Percentiles rank a stretch among this genome's conserved stretches.
Evolutionary conservation across 2,329 filamentous ascomycete species (phyloP).

Genomic region (Exophiala alcalophila): DNA sequence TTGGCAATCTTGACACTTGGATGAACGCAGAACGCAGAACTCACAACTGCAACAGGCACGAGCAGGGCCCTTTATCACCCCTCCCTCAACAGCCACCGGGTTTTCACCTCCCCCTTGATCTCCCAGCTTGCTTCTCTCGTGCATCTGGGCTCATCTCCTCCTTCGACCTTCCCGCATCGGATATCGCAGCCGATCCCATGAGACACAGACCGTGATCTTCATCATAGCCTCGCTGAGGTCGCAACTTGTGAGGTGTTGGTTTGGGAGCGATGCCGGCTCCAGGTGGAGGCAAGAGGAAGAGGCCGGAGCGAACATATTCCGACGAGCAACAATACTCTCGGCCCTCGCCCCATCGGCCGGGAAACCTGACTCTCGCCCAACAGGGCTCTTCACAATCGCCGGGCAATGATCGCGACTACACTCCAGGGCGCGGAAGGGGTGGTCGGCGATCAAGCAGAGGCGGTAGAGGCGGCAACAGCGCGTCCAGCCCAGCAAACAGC

Average conservation of each 20-base stretch:
- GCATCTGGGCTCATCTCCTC: no score
- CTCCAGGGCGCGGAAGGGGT: conserved; percentile 31
- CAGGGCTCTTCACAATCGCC: conserved; percentile 43
- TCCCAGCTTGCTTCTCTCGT: not conserved
- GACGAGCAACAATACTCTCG: conserved; percentile 40
- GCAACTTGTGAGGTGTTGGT: conserved; percentile 9
- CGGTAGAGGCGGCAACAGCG: conserved; percentile 14
- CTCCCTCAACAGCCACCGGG: no score
- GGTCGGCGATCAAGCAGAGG: conserved; percentile 29
- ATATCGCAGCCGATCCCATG: conserved; percentile 18
- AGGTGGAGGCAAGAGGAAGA: conserved; percentile 55
- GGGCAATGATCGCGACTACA: conserved; percentile 22
- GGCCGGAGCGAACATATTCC: conserved; percentile 45
- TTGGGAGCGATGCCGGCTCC: conserved; percentile 49
- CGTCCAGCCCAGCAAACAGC: conserved; percentile 16
- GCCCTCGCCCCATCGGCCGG: conserved; percentile 48
- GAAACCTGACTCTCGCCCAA: conserved; percentile 52
- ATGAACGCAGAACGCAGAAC: no score
- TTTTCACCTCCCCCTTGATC: not conserved
- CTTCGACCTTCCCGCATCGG: conserved; percentile 1
- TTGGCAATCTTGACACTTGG: no score
- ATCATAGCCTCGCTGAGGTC: conserved; percentile 12
- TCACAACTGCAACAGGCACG: no score
- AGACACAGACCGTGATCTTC: conserved; percentile 8
- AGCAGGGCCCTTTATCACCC: no score